These are phyloP conservation scores for Tetradesmus lagerheimii DNA, from an alignment of 139 green algal species.

Conservation along the genomic window DNA sequence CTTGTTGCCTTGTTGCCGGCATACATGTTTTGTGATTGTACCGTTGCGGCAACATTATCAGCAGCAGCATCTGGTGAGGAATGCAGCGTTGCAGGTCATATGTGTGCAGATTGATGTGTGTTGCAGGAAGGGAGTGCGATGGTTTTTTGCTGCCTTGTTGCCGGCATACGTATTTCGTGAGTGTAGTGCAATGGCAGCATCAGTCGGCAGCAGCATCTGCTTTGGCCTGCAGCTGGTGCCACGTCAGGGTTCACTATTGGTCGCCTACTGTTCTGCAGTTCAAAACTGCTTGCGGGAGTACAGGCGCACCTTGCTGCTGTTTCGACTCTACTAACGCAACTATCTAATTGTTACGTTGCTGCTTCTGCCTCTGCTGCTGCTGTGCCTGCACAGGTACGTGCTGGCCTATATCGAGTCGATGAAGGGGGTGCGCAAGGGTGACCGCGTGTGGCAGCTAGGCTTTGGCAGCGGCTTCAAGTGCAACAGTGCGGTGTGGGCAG, in stretches of 20 bases:
- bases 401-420: constrained; percentile 83
- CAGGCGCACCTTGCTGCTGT: no score
- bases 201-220: constrained; percentile 86
- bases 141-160: no score
- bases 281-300: no score
- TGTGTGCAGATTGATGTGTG: no score
- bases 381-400: constrained; percentile 62
- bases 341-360: background rate
- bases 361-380: background rate
- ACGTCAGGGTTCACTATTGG: no score
- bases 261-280: no score
- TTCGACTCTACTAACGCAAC: background rate
- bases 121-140: no score
- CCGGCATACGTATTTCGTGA: no score
- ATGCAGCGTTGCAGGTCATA: no score
- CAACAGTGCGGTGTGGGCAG: constrained; percentile 93
- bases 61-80: constrained; percentile 83
- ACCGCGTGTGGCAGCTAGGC: constrained; percentile 92
- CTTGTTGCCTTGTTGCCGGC: no score
- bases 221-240: constrained; percentile 45
- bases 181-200: constrained; percentile 92
- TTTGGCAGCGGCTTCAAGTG: constrained; percentile 98
- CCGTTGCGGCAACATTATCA: constrained; percentile 91
- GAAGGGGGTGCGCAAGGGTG: constrained; percentile 73
- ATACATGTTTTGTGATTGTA: constrained; percentile 57